Percentiles rank a stretch among this genome's conserved stretches.
Conservation (phyloP, 129 eudicot genomes). For the Escallonia herrerae region DNA sequence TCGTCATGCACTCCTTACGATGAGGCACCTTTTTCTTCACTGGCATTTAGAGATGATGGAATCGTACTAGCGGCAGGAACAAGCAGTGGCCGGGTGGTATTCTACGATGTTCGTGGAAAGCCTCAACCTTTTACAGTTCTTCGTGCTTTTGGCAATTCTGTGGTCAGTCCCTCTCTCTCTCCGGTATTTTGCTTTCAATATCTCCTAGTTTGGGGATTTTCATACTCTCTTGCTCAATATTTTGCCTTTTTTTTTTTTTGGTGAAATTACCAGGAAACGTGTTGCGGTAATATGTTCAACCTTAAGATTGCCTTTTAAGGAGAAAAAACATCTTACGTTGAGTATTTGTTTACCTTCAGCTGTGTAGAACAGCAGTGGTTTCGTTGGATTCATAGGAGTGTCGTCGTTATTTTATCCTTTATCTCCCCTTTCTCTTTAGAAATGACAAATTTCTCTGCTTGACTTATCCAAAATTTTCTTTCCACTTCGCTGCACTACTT, state of each 20-base stretch:
- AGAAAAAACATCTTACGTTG: not conserved
- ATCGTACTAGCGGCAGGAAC: slow-evolving; percentile 90
- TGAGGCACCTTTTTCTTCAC: slow-evolving; percentile 89
- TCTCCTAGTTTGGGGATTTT: not conserved
- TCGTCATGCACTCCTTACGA: slow-evolving; percentile 57
- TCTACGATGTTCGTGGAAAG: slow-evolving; percentile 92
- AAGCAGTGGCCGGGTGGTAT: slow-evolving; percentile 83
- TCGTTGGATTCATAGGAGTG: not conserved
- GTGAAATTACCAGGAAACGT: not conserved
- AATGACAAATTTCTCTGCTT: too few relatives aligned
- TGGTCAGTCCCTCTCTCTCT: slow-evolving; percentile 40
- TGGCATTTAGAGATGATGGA: slow-evolving; percentile 92
- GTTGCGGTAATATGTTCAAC: not conserved
- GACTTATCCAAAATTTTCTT: too few relatives aligned
- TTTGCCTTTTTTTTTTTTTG: not conserved
- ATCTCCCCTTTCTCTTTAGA: too few relatives aligned
- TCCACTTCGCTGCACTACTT: too few relatives aligned
- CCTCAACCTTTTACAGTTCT: slow-evolving; percentile 88
- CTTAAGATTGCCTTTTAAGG: not conserved
- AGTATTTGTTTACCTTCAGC: not conserved
- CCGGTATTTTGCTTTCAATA: not conserved
- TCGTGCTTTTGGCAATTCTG: slow-evolving; percentile 87
- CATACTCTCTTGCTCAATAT: not conserved
- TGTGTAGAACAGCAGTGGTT: not conserved
- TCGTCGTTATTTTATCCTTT: not conserved